Conservation (phyloP, 2,329 filamentous ascomycete genomes). For the Colletotrichum euphorbiae region DNA sequence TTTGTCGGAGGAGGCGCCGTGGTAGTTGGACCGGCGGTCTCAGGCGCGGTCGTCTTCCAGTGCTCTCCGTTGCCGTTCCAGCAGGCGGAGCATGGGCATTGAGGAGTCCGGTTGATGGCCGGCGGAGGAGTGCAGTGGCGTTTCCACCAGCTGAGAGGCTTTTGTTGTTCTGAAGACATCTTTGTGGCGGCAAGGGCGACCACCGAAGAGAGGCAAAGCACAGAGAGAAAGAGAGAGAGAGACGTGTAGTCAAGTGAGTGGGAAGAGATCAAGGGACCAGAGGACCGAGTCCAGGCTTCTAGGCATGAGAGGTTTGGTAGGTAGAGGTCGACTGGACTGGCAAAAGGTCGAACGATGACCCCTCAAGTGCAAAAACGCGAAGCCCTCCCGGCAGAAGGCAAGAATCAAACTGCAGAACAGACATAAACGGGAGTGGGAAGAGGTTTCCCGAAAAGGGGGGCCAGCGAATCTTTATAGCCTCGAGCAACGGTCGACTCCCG, state of each 20-base stretch:
- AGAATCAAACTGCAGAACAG: constrained; percentile 19
- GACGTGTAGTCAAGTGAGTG: constrained; percentile 2
- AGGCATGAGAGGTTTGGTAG: constrained; percentile 5
- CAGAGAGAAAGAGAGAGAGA: neutral
- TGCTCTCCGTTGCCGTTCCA: constrained; percentile 42
- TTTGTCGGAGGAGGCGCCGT: neutral
- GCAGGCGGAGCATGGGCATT: constrained; percentile 53
- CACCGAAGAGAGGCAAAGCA: neutral
- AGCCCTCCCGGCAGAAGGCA: constrained; percentile 8
- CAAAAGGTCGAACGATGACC: constrained; percentile 12
- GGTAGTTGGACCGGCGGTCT: neutral
- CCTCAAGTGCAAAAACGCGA: constrained; percentile 8
- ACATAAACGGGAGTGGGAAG: constrained; percentile 3
- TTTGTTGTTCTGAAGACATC: constrained; percentile 39
- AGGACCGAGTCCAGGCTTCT: constrained; percentile 14
- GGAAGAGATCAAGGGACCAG: constrained; percentile 18
- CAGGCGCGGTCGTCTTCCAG: constrained; percentile 33
- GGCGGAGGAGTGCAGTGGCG: constrained; percentile 55
- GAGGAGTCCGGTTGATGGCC: constrained; percentile 48
- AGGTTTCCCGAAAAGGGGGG: constrained; percentile 11
- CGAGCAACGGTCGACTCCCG: constrained; percentile 9
- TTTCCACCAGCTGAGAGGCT: constrained; percentile 52
- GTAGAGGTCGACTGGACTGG: constrained; percentile 33
- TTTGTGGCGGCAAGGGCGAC: neutral
- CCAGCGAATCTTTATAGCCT: constrained; percentile 32